Conservation (phyloP, 495 filamentous ascomycete species). For the Xylaria cubensis region DNA sequence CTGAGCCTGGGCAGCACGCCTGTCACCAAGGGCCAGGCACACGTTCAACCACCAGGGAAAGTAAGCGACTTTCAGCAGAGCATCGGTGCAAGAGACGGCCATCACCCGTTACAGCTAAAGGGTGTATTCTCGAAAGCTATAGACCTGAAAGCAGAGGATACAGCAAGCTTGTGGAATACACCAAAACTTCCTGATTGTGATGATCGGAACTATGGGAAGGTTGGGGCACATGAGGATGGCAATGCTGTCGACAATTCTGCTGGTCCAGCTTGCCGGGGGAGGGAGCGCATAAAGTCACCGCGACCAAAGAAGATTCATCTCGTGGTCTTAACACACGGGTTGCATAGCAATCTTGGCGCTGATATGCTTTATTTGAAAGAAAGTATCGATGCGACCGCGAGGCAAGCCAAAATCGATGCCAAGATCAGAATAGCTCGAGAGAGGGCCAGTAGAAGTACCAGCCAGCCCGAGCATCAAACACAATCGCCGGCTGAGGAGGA, state of each 20-base stretch:
- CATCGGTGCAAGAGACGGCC: slow-evolving; percentile 53
- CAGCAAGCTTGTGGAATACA: slow-evolving; percentile 85
- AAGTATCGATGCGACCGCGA: slow-evolving; percentile 85
- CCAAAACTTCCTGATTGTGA: slow-evolving; percentile 76
- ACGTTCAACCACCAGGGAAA: slow-evolving; percentile 64
- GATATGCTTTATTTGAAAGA: slow-evolving; percentile 99
- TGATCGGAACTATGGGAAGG: slow-evolving; percentile 40
- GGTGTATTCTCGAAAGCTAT: slow-evolving; percentile 84
- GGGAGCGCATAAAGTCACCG: slow-evolving; percentile 33
- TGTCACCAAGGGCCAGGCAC: slow-evolving; percentile 49
- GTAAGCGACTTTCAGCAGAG: slow-evolving; percentile 73
- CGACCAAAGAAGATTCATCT: slow-evolving; percentile 78
- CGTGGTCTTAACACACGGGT: slow-evolving; percentile 89
- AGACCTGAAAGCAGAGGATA: slow-evolving; percentile 81
- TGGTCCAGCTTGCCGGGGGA: slow-evolving; percentile 28
- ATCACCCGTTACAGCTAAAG: slow-evolving; percentile 61
- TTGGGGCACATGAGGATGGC: slow-evolving; percentile 31
- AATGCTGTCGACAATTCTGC: slow-evolving; percentile 31
- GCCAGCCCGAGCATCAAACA: slow-evolving; percentile 62
- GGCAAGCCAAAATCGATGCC: slow-evolving; percentile 67
- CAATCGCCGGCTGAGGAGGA: slow-evolving; percentile 46
- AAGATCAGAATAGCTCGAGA: slow-evolving; percentile 61
- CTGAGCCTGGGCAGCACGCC: slow-evolving; percentile 68
- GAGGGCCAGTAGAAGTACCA: slow-evolving; percentile 46
- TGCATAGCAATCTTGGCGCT: slow-evolving; percentile 95